These are phyloP conservation scores for Tulasnella sp. DNA, from an alignment of 768 basidiomycete species.

Conservation along the genomic window DNA sequence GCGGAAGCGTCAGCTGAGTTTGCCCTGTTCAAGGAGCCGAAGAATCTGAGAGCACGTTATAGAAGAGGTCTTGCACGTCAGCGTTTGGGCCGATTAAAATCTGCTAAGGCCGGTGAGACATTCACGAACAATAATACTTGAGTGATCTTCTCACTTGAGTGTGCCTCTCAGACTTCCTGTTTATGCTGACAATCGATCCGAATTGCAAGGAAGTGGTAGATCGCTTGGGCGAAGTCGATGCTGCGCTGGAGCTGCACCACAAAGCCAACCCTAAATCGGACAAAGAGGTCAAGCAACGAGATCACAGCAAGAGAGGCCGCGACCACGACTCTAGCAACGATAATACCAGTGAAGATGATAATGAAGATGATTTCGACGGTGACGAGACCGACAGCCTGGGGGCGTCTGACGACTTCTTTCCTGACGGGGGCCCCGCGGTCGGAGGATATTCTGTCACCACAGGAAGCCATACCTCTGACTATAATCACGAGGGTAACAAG, in stretches of 20 bases:
- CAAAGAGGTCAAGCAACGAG: too few relatives aligned
- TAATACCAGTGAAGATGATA: background rate
- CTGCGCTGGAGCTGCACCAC: too few relatives aligned
- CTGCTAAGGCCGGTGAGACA: constrained; percentile 6
- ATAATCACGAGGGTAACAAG: constrained; percentile 1
- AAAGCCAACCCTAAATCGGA: too few relatives aligned
- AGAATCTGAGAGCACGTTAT: constrained; percentile 8
- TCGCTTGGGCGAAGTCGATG: background rate
- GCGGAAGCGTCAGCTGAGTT: background rate
- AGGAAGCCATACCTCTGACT: constrained; percentile 8
- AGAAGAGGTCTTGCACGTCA: background rate
- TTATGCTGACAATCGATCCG: constrained; percentile 1
- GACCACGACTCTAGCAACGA: background rate
- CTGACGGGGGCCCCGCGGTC: too few relatives aligned
- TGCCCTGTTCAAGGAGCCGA: background rate
- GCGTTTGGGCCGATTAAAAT: background rate
- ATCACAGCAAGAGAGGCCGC: too few relatives aligned
- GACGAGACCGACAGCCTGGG: too few relatives aligned
- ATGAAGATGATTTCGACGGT: background rate
- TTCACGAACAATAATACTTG: background rate
- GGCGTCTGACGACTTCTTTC: too few relatives aligned
- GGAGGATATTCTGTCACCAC: background rate
- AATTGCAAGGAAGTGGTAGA: background rate
- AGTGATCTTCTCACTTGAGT: background rate
- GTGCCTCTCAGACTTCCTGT: background rate